These are phyloP conservation scores for Volvox reticuliferus DNA, from an alignment of 139 green algal species.

Conservation along the genomic window DNA sequence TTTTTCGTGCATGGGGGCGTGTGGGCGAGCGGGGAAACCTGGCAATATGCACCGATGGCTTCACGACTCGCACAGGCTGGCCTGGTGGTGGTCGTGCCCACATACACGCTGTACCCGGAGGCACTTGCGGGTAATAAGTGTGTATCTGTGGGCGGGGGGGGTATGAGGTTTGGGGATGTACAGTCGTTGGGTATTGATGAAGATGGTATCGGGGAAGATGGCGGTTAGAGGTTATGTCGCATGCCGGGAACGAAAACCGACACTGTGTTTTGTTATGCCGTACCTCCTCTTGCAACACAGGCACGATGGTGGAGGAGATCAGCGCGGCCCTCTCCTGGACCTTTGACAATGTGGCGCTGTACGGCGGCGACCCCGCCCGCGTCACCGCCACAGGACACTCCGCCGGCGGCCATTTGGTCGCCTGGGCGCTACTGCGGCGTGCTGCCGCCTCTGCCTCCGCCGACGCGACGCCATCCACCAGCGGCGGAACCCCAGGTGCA, in stretches of 20 bases:
- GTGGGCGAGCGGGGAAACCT: slow-evolving; percentile 73
- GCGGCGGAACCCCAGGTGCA: background rate
- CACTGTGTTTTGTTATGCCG: too few species aligned
- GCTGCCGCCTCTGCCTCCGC: background rate
- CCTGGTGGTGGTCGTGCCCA: slow-evolving; percentile 65
- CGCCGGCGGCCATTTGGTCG: slow-evolving; percentile 80
- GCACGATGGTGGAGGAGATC: slow-evolving; percentile 79
- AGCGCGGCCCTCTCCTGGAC: slow-evolving; percentile 73
- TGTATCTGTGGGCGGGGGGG: background rate
- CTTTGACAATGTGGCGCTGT: slow-evolving; percentile 60
- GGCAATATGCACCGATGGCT: slow-evolving; percentile 83
- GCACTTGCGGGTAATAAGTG: slow-evolving; percentile 51
- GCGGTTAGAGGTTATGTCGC: too few species aligned
- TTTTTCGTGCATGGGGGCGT: slow-evolving; percentile 89
- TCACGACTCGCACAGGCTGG: slow-evolving; percentile 73
- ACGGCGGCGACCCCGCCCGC: slow-evolving; percentile 64
- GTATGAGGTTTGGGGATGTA: too few species aligned
- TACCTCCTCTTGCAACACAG: background rate
- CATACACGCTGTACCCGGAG: slow-evolving; percentile 80
- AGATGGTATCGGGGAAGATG: too few species aligned
- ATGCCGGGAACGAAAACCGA: too few species aligned
- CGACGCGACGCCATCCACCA: background rate
- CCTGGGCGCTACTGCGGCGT: slow-evolving; percentile 78
- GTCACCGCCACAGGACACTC: slow-evolving; percentile 80
- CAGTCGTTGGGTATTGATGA: too few species aligned